Evolutionary conservation across 2,329 filamentous ascomycete species (phyloP).

Genomic region (Elsinoe ampelina): DNA sequence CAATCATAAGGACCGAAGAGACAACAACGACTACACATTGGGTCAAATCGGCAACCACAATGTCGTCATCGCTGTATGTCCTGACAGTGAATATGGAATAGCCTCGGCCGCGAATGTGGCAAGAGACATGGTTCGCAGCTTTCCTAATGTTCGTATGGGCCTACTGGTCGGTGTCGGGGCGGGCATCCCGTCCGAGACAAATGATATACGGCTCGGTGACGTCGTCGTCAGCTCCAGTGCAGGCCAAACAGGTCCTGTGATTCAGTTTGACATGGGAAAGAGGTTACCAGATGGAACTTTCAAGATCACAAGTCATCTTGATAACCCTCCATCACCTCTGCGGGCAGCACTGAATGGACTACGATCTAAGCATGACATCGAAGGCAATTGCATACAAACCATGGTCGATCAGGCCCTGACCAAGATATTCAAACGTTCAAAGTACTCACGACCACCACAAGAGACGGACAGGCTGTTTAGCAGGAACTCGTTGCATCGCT

Average conservation of each 20-base stretch:
- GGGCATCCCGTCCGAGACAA: conserved; percentile 16
- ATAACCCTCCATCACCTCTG: conserved; percentile 13
- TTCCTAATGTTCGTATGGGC: conserved; percentile 16
- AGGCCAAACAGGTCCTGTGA: background rate
- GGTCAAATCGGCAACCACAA: conserved; percentile 27
- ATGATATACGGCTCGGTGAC: conserved; percentile 24
- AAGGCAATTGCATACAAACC: background rate
- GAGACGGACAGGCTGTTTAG: background rate
- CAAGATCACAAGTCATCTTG: background rate
- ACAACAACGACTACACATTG: conserved; percentile 24
- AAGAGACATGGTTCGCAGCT: conserved; percentile 18
- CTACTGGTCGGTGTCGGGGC: conserved; percentile 20
- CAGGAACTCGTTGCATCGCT: background rate
- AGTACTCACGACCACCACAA: background rate
- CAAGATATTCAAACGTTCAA: background rate
- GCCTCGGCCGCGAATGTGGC: conserved; percentile 19
- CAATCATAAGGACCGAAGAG: background rate
- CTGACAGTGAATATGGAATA: conserved; percentile 19
- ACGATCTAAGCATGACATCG: conserved; percentile 10
- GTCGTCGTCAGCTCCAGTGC: conserved; percentile 18
- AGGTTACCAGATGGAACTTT: background rate
- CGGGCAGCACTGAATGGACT: conserved; percentile 15
- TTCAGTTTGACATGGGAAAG: background rate
- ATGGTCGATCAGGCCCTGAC: background rate
- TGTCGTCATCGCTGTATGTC: conserved; percentile 26